phyloP scores from a whole-genome alignment of 352 stramenopile genomes.

The Pythium diclinum region DNA sequence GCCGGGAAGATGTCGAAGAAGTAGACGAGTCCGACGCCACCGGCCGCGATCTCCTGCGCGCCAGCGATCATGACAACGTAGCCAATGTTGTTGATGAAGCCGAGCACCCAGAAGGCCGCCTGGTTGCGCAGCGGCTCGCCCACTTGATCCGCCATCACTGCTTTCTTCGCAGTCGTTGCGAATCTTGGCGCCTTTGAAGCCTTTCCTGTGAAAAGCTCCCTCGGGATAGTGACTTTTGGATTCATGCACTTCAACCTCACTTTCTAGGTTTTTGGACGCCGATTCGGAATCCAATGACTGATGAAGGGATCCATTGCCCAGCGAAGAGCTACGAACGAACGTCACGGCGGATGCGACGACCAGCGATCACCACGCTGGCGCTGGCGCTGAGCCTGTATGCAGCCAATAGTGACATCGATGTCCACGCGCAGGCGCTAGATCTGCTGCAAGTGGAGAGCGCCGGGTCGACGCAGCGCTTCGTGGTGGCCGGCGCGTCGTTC shows the following conservation, averaged over 20 bases:
- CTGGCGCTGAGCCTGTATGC: background rate
- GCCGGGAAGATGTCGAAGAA: slow-evolving; percentile 90
- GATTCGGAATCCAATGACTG: background rate
- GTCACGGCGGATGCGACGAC: background rate
- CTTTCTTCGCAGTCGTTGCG: background rate
- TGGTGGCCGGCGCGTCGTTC: slow-evolving; percentile 22
- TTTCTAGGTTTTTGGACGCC: slow-evolving; percentile 22
- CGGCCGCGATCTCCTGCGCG: slow-evolving; percentile 90
- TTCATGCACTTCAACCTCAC: slow-evolving; percentile 19
- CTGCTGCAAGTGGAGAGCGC: slow-evolving; percentile 17
- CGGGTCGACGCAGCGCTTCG: slow-evolving; percentile 6
- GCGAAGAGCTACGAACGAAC: background rate
- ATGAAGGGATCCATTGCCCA: background rate
- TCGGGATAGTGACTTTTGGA: background rate
- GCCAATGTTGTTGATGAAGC: slow-evolving; percentile 92
- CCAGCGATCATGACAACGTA: slow-evolving; percentile 95
- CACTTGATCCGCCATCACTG: background rate
- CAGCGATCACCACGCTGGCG: background rate
- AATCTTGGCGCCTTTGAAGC: background rate
- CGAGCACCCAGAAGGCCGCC: slow-evolving; percentile 89
- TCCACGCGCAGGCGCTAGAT: slow-evolving; percentile 11
- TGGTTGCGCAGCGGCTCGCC: slow-evolving; percentile 58
- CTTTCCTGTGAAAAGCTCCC: background rate
- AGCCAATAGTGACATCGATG: background rate
- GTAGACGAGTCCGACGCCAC: slow-evolving; percentile 91